Conservation (phyloP, 768 basidiomycete genomes). For the Tephrocybe rancida region DNA sequence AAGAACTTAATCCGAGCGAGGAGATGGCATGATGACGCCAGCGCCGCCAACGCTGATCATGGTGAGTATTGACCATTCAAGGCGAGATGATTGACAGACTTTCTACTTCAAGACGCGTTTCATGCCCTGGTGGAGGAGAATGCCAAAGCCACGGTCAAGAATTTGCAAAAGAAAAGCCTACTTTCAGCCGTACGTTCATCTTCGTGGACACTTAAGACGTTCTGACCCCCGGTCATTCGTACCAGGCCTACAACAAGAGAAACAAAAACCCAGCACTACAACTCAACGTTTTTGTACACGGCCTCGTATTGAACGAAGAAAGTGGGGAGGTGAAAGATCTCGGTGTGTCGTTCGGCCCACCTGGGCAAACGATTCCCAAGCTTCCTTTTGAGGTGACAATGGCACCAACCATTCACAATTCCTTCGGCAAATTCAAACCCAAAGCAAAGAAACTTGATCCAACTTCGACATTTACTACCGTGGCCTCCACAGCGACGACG, state of each 20-base stretch:
- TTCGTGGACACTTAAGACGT: background rate
- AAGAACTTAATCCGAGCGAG: constrained; percentile 33
- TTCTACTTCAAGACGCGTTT: constrained; percentile 31
- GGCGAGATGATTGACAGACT: background rate
- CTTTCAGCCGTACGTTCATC: constrained; percentile 27
- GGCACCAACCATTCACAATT: constrained; percentile 25
- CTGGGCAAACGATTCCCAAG: constrained; percentile 33
- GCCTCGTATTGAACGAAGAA: constrained; percentile 57
- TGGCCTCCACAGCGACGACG: background rate
- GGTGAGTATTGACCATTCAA: constrained; percentile 3
- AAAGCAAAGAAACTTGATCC: constrained; percentile 18
- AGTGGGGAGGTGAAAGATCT: constrained; percentile 53
- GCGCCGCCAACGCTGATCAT: constrained; percentile 7
- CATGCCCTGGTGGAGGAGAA: constrained; percentile 52
- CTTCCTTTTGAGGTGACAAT: constrained; percentile 34
- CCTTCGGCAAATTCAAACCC: constrained; percentile 16
- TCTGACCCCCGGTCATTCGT: background rate
- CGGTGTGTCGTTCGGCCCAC: constrained; percentile 42
- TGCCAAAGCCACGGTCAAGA: constrained; percentile 43
- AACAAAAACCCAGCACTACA: constrained; percentile 16
- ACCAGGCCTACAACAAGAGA: constrained; percentile 13
- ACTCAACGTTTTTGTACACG: constrained; percentile 49
- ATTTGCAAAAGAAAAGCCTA: constrained; percentile 39
- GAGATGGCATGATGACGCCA: constrained; percentile 22
- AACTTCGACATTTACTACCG: constrained; percentile 1